Base-by-base conservation (phyloP, 129 eudicot species). In the Flaveria sonorensis region DNA sequence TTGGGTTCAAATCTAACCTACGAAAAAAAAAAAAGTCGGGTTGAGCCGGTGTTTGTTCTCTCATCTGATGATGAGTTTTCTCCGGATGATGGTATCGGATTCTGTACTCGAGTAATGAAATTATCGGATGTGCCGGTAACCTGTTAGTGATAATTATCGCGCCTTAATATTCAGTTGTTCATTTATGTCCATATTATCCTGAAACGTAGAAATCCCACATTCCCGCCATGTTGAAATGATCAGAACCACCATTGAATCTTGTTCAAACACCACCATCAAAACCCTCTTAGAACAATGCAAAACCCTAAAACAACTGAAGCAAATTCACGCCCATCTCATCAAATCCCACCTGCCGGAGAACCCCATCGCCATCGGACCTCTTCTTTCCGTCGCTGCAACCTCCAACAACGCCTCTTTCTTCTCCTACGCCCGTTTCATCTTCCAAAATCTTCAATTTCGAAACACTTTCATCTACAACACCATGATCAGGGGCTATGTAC, bases 391-490 rank as follows among this genome's bases (percentile, higher is more conserved):
- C 46, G 69, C 81, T 28, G 86, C 85, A 32, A 79, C 84, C 79
- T 83, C 90, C 42, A 73, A 18, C 47, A 51, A 79, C 60, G 36
- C 81, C 4, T 50, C 87, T n/a, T 82, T 89, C 81, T 88, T 86
- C 73, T 64, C 85, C 39, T 82, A 89, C 30, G 87, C 90, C 7
- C 70, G 28, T 26, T 69, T 64, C 1, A 82, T 89, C 43, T 86
- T 89, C 45, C 68, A 67, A 10, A 51, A 74, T 36, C 84, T 84
- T 66, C 51, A 16, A 4, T 46, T 28, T 69, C 89, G 82, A 2
- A 89, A 76, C 10, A 85, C 88, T 13, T 89, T 89, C 84, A 62
- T 87, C 63, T 89, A 74, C 81, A 89, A 89, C 55, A 89, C 81
- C 36, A 82, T 89, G 81, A 87, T 89, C 60, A 60, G 88, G 28